These are phyloP conservation scores for Aspergillus incahuasiensis DNA, from an alignment of 495 filamentous ascomycete genomes.

Conservation along the genomic window DNA sequence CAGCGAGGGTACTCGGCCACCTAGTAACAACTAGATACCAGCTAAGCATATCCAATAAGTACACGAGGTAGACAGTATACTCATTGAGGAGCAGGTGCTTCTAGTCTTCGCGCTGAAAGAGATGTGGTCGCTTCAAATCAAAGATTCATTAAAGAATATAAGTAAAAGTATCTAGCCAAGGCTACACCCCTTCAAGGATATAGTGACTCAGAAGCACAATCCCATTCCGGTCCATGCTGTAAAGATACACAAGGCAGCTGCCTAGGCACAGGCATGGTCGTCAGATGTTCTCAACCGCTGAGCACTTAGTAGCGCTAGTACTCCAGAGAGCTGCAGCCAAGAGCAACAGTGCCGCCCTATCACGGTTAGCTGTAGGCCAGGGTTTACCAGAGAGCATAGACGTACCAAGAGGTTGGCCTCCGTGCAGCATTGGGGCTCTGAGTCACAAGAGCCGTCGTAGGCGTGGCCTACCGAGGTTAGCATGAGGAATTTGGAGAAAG, in stretches of 20 bases:
- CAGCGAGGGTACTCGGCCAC: no score
- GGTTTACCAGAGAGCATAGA: not conserved
- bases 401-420: conserved; percentile 35
- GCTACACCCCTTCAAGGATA: not conserved
- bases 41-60: no score
- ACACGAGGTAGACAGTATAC: no score
- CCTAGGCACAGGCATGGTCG: not conserved
- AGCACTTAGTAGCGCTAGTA: not conserved
- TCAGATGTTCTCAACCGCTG: not conserved
- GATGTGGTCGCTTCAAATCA: not conserved
- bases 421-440: conserved; percentile 33
- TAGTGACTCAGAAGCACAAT: not conserved
- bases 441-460: conserved; percentile 17
- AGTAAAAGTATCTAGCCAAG: not conserved
- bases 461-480: conserved; percentile 24
- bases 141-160: conserved; percentile 6
- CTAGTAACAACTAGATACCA: no score
- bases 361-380: not conserved
- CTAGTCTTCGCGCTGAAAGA: not conserved
- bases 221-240: not conserved
- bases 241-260: not conserved
- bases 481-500: not conserved
- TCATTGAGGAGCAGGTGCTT: no score
- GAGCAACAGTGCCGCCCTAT: conserved; percentile 24
- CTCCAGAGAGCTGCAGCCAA: conserved; percentile 19